phyloP scores from a whole-genome alignment of 306 rosid species.

The Oxytropis ochrocephala region DNA sequence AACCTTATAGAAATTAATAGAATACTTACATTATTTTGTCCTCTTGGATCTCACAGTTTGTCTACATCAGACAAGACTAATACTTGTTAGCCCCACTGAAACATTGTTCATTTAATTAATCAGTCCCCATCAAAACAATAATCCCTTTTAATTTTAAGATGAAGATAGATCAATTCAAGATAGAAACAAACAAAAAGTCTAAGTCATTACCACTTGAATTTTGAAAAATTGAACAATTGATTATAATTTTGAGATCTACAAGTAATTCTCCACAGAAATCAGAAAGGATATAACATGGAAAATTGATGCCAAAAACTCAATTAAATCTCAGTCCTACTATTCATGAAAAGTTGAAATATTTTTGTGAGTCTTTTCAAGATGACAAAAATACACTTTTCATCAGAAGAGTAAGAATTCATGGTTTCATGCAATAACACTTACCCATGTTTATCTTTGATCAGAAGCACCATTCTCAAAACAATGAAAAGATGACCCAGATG shows the following conservation, averaged over 20 bases:
- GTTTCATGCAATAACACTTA: conserved; percentile 24
- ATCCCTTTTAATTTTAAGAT: not conserved
- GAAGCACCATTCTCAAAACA: conserved; percentile 20
- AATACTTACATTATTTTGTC: conserved; percentile 44
- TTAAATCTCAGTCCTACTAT: conserved; percentile 6
- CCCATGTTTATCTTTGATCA: conserved; percentile 12
- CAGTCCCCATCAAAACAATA: conserved; percentile 30
- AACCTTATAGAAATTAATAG: not conserved
- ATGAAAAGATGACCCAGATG: conserved; percentile 6
- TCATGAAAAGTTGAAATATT: not conserved
- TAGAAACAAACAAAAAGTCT: conserved; percentile 6
- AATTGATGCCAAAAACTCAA: conserved; percentile 16
- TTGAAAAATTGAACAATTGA: conserved; percentile 15
- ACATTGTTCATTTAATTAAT: conserved; percentile 30
- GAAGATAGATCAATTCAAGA: conserved; percentile 25
- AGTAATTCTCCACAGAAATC: not conserved
- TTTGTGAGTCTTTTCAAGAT: not conserved
- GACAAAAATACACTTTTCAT: not conserved
- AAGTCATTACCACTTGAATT: conserved; percentile 32
- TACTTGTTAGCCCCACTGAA: conserved; percentile 32
- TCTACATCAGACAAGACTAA: conserved; percentile 44
- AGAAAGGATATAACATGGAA: not conserved
- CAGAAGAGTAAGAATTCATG: not conserved
- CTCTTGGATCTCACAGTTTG: conserved; percentile 36
- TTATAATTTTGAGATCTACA: conserved; percentile 1